Percentiles rank a stretch among this genome's conserved stretches.
Evolutionary conservation across 2,329 filamentous ascomycete species (phyloP).

Genomic region (Triangularia verruculosa): DNA sequence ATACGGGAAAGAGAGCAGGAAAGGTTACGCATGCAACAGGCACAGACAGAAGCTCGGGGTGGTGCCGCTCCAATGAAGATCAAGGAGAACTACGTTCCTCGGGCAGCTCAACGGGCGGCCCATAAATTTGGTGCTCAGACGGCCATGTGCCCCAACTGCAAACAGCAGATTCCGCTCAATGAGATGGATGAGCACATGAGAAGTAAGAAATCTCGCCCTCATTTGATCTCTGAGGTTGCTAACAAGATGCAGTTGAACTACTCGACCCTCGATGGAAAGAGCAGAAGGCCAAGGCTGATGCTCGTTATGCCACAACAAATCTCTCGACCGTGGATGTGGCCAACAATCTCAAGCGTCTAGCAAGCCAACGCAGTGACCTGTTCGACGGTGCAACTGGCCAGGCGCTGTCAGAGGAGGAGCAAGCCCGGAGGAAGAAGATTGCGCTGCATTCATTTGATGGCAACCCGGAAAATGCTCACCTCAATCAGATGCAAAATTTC

Average conservation of each 20-base stretch:
- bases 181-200: slow-evolving; percentile 92
- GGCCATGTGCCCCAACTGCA: slow-evolving; percentile 88
- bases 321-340: slow-evolving; percentile 83
- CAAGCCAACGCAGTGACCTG: slow-evolving; percentile 81
- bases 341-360: slow-evolving; percentile 91
- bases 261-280: slow-evolving; percentile 95
- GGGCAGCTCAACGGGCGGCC: slow-evolving; percentile 69
- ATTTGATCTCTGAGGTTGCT: slow-evolving; percentile 28
- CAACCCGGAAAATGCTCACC: slow-evolving; percentile 56
- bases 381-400: slow-evolving; percentile 74
- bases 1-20: slow-evolving; percentile 63
- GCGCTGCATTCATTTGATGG: slow-evolving; percentile 65
- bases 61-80: slow-evolving; percentile 77
- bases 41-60: slow-evolving; percentile 72
- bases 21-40: slow-evolving; percentile 65
- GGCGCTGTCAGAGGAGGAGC: slow-evolving; percentile 68
- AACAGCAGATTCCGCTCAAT: slow-evolving; percentile 79
- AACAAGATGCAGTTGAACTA: slow-evolving; percentile 67
- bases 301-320: slow-evolving; percentile 81
- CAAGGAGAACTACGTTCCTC: slow-evolving; percentile 86
- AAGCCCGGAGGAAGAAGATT: slow-evolving; percentile 71
- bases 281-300: slow-evolving; percentile 84
- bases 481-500: slow-evolving; percentile 59
- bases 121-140: slow-evolving; percentile 63
- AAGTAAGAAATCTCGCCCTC: slow-evolving; percentile 50